Evolutionary conservation across 805 yeast genomes (phyloP), one percentile per base, ranked within the genome.

Genomic region (Ogataea saltuana): DNA sequence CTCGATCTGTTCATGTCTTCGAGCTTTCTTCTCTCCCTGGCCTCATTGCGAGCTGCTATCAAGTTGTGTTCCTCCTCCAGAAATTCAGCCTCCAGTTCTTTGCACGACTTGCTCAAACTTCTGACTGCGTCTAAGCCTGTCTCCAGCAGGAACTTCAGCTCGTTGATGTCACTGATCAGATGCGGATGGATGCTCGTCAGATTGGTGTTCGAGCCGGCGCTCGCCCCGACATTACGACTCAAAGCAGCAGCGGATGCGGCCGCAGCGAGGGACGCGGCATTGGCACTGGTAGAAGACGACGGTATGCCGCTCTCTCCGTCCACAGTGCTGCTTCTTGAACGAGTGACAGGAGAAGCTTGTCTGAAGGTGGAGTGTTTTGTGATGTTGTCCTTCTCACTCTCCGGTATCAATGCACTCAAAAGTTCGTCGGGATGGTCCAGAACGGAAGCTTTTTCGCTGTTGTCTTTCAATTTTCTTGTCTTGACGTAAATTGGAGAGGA

Each of bases 1-100:
- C 67, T 61, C 18, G 67, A 56, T 44, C 74, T 61, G 51, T 67
- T 70, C 11, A 60, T 59, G 48, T 70, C 75, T 44, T 70, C 76
- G 18, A 67, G 53, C 44, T 61, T 68, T 48, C 68, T 65, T 28
- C 75, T 63, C 39, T 68, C 68, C 36, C 60, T 58, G 10, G 72
- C 61, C 33, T 65, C 68, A 18, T 64, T 63, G 32, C 69, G 58
- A 20, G 67, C 69, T 13, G 63, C 56, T 1, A 60, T 44, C 41
- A 70, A 53, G 12, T 58, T 57, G 0, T 48, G 40, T 37, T 69
- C 72, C 41, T 69, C 71, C 20, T 72, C 75, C 29, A 58, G 50
- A 44, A 66, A 68, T 30, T 72, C 75, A 5, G 41, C n/a, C 22
- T 61, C 57, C 0, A 61, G 50, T 27, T 63, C 66, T 26, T 52